A percentile compares a stretch with the other conserved stretches of the same genome.
Conservation (phyloP, 208 protist species). For the Leishmania arabica region DNA sequence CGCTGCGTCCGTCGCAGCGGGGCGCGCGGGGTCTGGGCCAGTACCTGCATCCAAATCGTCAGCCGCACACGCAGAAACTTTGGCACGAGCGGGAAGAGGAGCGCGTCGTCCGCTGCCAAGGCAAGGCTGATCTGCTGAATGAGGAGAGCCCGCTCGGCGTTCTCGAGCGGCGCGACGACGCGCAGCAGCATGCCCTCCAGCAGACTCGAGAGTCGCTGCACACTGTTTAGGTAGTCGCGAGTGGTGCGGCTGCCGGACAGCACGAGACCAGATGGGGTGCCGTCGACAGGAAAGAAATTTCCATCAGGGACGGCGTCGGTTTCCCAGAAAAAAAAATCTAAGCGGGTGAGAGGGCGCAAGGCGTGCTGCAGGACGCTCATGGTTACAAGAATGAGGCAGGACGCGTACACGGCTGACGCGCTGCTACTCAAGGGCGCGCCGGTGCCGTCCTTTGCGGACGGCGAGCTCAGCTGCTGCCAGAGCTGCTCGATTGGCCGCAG, state of each 20-base stretch:
- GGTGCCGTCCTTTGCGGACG: not conserved
- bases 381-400: constrained; percentile 35
- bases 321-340: constrained; percentile 54
- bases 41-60: constrained; percentile 40
- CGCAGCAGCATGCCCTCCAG: constrained; percentile 17
- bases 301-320: constrained; percentile 46
- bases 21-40: constrained; percentile 25
- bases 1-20: constrained; percentile 40
- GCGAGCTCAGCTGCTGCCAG: constrained; percentile 19
- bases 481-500: constrained; percentile 23
- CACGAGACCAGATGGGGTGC: constrained; percentile 6
- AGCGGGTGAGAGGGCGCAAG: constrained; percentile 47
- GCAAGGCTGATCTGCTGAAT: constrained; percentile 40
- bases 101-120: constrained; percentile 50
- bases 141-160: constrained; percentile 30
- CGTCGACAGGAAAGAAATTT: constrained; percentile 48
- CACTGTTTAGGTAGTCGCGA: constrained; percentile 50
- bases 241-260: constrained; percentile 51
- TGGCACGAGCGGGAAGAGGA: constrained; percentile 64
- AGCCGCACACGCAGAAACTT: constrained; percentile 40
- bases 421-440: not conserved
- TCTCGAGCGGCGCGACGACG: constrained; percentile 17
- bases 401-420: constrained; percentile 27
- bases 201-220: constrained; percentile 27
- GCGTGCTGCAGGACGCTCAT: constrained; percentile 47